Conservation (phyloP, 164 flowering plant species). For the Annona cherimola region DNA sequence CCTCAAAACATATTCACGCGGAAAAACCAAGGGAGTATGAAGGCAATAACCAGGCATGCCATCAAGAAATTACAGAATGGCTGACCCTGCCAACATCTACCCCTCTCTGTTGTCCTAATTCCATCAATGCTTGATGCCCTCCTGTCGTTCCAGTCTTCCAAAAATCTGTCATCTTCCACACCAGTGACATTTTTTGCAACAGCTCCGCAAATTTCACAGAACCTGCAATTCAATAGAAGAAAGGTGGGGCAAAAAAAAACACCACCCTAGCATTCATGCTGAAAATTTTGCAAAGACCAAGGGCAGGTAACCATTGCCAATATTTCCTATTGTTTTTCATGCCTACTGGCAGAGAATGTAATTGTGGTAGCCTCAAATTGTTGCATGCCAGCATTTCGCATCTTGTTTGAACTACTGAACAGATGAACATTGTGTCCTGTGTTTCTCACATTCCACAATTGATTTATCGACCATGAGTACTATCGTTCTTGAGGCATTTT, state of each 20-base stretch:
- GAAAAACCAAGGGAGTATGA: constrained; percentile 55
- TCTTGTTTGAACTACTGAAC: no score
- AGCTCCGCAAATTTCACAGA: constrained; percentile 70
- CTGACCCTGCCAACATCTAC: constrained; percentile 45
- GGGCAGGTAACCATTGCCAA: no score
- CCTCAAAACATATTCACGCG: constrained; percentile 42
- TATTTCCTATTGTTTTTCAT: no score
- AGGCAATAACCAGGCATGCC: constrained; percentile 51
- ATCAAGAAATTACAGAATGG: constrained; percentile 58
- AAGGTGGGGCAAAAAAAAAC: neutral
- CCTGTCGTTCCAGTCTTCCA: constrained; percentile 48
- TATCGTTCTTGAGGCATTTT: no score
- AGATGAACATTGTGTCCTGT: no score
- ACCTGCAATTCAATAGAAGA: constrained; percentile 24
- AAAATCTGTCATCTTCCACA: constrained; percentile 34
- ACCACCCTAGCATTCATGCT: no score
- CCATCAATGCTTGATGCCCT: constrained; percentile 4
- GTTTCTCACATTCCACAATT: no score
- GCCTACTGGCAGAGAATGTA: no score
- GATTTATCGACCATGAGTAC: no score
- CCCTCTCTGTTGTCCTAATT: constrained; percentile 20
- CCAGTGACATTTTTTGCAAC: constrained; percentile 51
- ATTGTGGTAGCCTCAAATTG: no score
- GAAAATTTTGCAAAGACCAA: no score
- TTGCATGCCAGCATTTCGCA: no score